Evolutionary conservation across 2,329 filamentous ascomycete genomes (phyloP), one percentile per base, ranked within the genome.

Genomic region (Exophiala phaeomuriformis): DNA sequence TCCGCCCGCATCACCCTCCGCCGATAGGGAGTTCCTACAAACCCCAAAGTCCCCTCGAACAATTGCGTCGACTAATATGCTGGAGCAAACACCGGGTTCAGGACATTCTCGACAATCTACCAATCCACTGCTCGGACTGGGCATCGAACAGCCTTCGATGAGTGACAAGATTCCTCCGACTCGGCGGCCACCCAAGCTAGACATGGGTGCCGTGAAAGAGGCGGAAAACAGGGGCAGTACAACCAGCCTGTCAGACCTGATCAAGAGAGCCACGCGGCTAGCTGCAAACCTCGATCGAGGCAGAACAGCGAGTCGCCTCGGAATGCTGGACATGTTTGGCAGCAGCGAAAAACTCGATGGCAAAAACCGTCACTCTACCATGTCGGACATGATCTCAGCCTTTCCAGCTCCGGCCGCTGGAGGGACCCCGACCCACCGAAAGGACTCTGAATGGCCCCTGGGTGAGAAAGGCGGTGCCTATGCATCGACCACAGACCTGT

Each of bases 211-310:
- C 3, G 86, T 95, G 2, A 80, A 83, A 60, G 83, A 85, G 48
- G 87, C 88, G 10, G 89, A 96, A 68, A 81, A 85, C 1, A 82
- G 93, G 64, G 90, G 89, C 3, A 96, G 90, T 67, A 76, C 95
- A 59, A 97, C 93, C 1, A 96, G 90, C 69, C 74, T 98, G 55
- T 86, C 90, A 0, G 93, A 97, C 67, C 74, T 98, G 56, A 97
- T 98, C 61, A 80, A 83, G 64, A 82, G 93, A 62, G 93, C 93
- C 7, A 97, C 91, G 0, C 83, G 82, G 60, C 74, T 97, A 36
- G 91, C 90, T 10, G 82, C 88, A 0, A 90, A 95, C 70, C 83
- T 98, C 54, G 91, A 97, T 64, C 84, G 84, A 60, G 91, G 91
- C 8, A 84, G 72, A 60, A 84, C 82, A 19, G 81, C 81, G 8